Evolutionary conservation across 345 rosid species (phyloP).

Genomic region (Arabis hirsuta): DNA sequence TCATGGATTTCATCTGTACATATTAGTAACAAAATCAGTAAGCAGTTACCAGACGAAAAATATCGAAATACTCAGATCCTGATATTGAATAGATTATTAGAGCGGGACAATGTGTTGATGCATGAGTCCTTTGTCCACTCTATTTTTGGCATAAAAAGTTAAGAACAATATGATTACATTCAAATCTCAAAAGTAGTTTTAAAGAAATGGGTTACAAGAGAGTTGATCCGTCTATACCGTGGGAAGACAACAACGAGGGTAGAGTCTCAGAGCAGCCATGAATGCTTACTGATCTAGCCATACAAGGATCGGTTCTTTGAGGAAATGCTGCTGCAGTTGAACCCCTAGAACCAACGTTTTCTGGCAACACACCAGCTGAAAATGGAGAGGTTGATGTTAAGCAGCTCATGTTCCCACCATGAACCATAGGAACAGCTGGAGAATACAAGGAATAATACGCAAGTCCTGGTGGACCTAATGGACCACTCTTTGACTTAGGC

Average conservation of each 20-base stretch:
- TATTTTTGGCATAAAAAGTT: background rate
- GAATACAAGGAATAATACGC: conserved; percentile 75
- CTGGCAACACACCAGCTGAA: conserved; percentile 67
- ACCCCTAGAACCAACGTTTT: conserved; percentile 52
- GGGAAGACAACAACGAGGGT: conserved; percentile 49
- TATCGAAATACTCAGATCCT: background rate
- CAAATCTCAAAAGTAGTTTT: too few species aligned
- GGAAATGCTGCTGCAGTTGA: conserved; percentile 57
- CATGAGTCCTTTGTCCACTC: background rate
- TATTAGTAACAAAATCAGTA: conserved; percentile 21
- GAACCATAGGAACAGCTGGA: conserved; percentile 70
- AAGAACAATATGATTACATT: background rate
- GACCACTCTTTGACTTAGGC: conserved; percentile 98
- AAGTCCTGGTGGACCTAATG: conserved; percentile 91
- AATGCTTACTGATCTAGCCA: conserved; percentile 89
- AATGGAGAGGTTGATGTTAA: conserved; percentile 72
- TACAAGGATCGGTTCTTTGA: conserved; percentile 58
- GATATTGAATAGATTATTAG: background rate
- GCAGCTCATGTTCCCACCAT: conserved; percentile 53
- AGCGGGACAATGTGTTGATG: background rate
- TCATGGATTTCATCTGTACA: conserved; percentile 58
- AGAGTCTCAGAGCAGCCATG: conserved; percentile 83
- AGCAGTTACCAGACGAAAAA: background rate
- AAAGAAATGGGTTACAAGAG: background rate
- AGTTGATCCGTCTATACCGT: conserved; percentile 48